Percentiles rank a stretch among this genome's conserved stretches.
phyloP scores from a whole-genome alignment of 2,329 filamentous ascomycete species.

The Aureobasidium namibiae region DNA sequence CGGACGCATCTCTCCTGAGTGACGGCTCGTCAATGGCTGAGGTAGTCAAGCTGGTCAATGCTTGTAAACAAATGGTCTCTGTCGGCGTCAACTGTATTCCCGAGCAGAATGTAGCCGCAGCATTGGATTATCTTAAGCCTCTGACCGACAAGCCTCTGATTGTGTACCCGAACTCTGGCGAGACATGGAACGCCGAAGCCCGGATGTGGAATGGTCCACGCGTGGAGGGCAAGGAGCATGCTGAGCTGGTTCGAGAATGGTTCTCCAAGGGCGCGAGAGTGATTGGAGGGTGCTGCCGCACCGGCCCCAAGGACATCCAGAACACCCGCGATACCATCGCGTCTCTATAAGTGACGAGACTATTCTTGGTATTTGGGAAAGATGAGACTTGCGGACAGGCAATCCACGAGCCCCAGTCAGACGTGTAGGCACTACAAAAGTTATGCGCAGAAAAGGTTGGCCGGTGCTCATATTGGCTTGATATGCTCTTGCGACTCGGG shows the following conservation, averaged over 20 bases:
- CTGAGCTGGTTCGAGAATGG: conserved; percentile 27
- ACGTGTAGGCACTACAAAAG: background rate
- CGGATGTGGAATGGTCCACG: conserved; percentile 26
- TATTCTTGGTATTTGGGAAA: background rate
- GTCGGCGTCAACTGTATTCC: conserved; percentile 40
- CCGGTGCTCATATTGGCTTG: background rate
- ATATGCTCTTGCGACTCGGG: background rate
- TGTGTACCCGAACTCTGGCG: conserved; percentile 41
- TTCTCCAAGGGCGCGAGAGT: conserved; percentile 31
- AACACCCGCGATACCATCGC: conserved; percentile 20
- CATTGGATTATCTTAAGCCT: conserved; percentile 25
- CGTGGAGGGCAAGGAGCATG: conserved; percentile 19
- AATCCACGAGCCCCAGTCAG: background rate
- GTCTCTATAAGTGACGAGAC: background rate
- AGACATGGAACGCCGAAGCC: conserved; percentile 35
- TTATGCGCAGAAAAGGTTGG: background rate
- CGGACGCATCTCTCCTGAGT: conserved; percentile 28
- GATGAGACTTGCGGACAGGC: background rate
- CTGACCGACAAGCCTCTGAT: conserved; percentile 29
- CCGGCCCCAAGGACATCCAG: conserved; percentile 33
- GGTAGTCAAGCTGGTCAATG: conserved; percentile 26
- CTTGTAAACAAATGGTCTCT: conserved; percentile 28
- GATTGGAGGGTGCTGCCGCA: conserved; percentile 42
- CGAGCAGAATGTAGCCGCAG: conserved; percentile 26
- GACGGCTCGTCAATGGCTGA: conserved; percentile 34